A percentile compares a stretch with the other conserved stretches of the same genome.
These are phyloP conservation scores for Hysterium pulicare DNA, from an alignment of 2,329 filamentous ascomycete genomes.

Conservation along the genomic window DNA sequence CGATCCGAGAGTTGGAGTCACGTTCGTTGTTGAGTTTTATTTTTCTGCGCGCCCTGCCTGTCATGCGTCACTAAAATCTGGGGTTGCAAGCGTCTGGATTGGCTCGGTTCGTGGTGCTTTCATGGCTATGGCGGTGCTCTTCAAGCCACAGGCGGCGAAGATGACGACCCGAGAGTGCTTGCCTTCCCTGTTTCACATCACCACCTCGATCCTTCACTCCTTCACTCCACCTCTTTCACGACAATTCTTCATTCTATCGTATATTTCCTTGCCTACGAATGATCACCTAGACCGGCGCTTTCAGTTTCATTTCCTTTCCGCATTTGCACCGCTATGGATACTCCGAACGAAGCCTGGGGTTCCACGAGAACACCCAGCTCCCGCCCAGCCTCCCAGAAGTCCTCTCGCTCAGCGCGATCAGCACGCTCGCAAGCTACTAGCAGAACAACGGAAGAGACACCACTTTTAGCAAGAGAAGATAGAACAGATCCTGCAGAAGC, in stretches of 20 bases:
- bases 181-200: no score
- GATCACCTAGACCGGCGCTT: constrained; percentile 4
- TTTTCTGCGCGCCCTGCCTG: not conserved
- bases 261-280: constrained; percentile 8
- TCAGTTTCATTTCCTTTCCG: not conserved
- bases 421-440: constrained; percentile 28
- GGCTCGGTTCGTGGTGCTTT: not conserved
- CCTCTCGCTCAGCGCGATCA: constrained; percentile 31
- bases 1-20: not conserved
- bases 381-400: constrained; percentile 37
- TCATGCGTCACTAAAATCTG: constrained; percentile 1
- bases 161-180: no score
- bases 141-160: not conserved
- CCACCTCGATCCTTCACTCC: no score
- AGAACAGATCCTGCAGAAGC: constrained; percentile 12
- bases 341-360: constrained; percentile 33
- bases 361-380: constrained; percentile 35
- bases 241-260: constrained; percentile 1
- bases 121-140: no score
- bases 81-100: not conserved
- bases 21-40: not conserved
- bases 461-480: constrained; percentile 33
- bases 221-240: not conserved
- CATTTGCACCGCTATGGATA: constrained; percentile 24
- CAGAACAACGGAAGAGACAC: constrained; percentile 38